Base-by-base conservation (phyloP, 2,329 filamentous ascomycete species). In the Penicillium nordicum region DNA sequence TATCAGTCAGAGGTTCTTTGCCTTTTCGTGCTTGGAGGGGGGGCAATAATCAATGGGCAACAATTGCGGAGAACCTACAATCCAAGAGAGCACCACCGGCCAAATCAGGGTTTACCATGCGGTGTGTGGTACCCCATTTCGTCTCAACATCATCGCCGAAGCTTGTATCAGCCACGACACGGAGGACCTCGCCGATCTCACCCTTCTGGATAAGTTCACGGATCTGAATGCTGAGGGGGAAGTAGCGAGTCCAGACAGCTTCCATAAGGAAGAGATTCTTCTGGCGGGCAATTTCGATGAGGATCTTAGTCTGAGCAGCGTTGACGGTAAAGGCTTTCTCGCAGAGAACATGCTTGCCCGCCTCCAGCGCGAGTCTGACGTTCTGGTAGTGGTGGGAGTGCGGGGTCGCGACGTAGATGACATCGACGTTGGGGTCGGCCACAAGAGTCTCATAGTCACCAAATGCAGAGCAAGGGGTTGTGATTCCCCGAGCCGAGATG, bases 301-400 rank as follows among this genome's bases (percentile, higher is more conserved):
- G 80, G 71, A 85, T 85, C 74, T 84, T 84, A 25, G 88, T 80
- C 76, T 96, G 92, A 10, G 84, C 80, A 3, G 88, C 90, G 61
- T 88, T 96, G 60, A 93, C 89, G 1, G 91, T 95, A 67, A 96
- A 87, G 0, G 92, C 85, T 80, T 96, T 96, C 75, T 96, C 92
- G 74, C 91, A 96, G 34, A 96, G 83, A 30, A 96, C 90, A 67
- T 93, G 83, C 80, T 96, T 96, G 67, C 90, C 89, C 8, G 88
- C 89, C 63, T 90, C 83, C 38, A 96, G 80, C 42, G 87, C 88
- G n/a, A 95, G 82, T 84, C 92, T 90, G 61, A 85, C 84, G 76
- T 96, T 93, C 73, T 95, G 90, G 78, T 92, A 96, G 78, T 96
- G 92, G 74, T 96, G 92, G 66, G 89, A 92, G 78, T 96, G 92